These are phyloP conservation scores for Acacia confusa DNA, from an alignment of 306 rosid genomes.

Conservation along the genomic window DNA sequence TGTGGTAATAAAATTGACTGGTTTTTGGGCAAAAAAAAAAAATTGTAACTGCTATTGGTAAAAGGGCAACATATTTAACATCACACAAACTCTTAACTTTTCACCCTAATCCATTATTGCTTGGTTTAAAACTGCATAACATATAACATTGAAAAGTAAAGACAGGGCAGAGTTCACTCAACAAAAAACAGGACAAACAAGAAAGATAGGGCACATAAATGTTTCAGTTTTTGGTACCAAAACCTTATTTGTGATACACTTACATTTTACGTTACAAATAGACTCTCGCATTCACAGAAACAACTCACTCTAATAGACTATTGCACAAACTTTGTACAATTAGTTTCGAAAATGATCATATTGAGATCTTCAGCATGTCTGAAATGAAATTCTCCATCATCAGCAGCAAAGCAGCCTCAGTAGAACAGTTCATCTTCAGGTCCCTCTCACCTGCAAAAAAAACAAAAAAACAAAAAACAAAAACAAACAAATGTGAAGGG, in stretches of 20 bases:
- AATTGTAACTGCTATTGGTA: background rate
- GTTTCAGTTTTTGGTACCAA: background rate
- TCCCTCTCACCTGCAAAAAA: slow-evolving; percentile 42
- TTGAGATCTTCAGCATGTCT: slow-evolving; percentile 57
- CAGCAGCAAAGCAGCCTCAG: slow-evolving; percentile 36
- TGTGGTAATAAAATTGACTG: too few relatives aligned
- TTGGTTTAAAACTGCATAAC: too few relatives aligned
- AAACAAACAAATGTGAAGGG: background rate
- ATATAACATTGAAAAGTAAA: background rate
- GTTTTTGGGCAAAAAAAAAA: too few relatives aligned
- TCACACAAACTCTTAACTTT: background rate
- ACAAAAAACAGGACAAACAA: background rate
- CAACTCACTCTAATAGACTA: background rate
- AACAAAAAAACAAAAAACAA: too few relatives aligned
- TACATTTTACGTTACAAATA: background rate
- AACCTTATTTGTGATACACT: background rate
- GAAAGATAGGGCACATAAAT: background rate
- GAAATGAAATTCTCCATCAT: slow-evolving; percentile 60
- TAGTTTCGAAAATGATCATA: slow-evolving; percentile 23
- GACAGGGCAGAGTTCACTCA: background rate
- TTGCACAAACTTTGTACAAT: background rate
- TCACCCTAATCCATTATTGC: background rate
- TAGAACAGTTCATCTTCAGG: slow-evolving; percentile 27
- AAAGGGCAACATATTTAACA: background rate
- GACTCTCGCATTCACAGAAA: background rate